A percentile compares a stretch with the other conserved stretches of the same genome.
phyloP scores from a whole-genome alignment of 805 yeast species.

The Cyberlindnera lachancei region DNA sequence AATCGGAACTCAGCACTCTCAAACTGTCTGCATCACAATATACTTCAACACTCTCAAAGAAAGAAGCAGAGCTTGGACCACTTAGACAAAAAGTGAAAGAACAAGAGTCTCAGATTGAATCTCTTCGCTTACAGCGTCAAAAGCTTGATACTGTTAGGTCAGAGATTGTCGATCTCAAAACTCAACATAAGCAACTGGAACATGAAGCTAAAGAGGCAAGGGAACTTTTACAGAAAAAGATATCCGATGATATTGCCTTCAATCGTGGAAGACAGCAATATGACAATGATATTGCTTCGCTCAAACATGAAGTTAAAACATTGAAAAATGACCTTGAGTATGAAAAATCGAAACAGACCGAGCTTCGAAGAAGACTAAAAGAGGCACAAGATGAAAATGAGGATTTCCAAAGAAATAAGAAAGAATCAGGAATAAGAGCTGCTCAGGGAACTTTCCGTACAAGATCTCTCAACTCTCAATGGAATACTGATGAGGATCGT shows the following conservation, averaged over 20 bases:
- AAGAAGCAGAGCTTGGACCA: constrained; percentile 28
- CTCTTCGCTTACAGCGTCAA: constrained; percentile 18
- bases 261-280: constrained; percentile 37
- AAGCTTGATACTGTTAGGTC: constrained; percentile 23
- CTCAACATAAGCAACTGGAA: constrained; percentile 32
- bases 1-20: constrained; percentile 30
- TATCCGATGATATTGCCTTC: constrained; percentile 35
- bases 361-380: constrained; percentile 20
- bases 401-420: constrained; percentile 18
- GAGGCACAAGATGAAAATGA: constrained; percentile 29
- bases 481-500: constrained; percentile 17
- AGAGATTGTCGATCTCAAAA: constrained; percentile 20
- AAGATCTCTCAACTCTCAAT: constrained; percentile 15
- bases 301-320: constrained; percentile 24
- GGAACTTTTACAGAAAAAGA: constrained; percentile 33
- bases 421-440: constrained; percentile 12
- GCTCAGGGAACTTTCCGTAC: constrained; percentile 21
- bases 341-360: constrained; percentile 25
- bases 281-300: constrained; percentile 31
- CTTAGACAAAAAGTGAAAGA: constrained; percentile 21
- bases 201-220: constrained; percentile 38
- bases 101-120: constrained; percentile 26
- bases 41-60: constrained; percentile 27
- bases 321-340: constrained; percentile 16
- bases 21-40: constrained; percentile 30